Conservation (phyloP, 2,329 filamentous ascomycete genomes). For the Trichoderma harzianum region DNA sequence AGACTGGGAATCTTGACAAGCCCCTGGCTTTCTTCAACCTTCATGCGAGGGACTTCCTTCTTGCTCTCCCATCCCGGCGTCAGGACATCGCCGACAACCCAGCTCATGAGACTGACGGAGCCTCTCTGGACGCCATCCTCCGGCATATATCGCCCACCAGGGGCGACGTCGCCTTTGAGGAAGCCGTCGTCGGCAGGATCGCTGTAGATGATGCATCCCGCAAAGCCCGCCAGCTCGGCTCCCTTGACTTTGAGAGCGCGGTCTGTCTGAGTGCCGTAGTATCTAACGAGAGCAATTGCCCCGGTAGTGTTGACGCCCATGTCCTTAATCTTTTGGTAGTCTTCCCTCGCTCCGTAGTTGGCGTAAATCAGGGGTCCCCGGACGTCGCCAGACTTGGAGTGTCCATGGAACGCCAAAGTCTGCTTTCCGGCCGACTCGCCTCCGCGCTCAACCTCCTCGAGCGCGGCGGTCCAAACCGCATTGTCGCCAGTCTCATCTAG, state of each 20-base stretch:
- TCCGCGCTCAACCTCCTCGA: slow-evolving; percentile 75
- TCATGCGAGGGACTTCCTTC: slow-evolving; percentile 61
- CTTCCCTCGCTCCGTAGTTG: slow-evolving; percentile 82
- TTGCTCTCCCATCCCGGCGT: slow-evolving; percentile 82
- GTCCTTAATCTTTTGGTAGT: slow-evolving; percentile 71
- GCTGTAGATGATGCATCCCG: slow-evolving; percentile 86
- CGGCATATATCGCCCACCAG: slow-evolving; percentile 76
- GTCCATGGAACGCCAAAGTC: slow-evolving; percentile 80
- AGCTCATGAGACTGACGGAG: slow-evolving; percentile 74
- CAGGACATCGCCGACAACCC: slow-evolving; percentile 85
- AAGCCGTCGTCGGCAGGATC: slow-evolving; percentile 86
- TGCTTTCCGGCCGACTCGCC: slow-evolving; percentile 61
- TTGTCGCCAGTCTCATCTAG: slow-evolving; percentile 62
- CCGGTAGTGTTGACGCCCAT: slow-evolving; percentile 71
- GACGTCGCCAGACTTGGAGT: slow-evolving; percentile 83
- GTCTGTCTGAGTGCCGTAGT: slow-evolving; percentile 71
- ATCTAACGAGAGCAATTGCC: slow-evolving; percentile 78
- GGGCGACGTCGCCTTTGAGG: slow-evolving; percentile 66
- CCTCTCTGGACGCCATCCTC: slow-evolving; percentile 79
- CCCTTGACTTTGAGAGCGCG: slow-evolving; percentile 81
- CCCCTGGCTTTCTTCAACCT: slow-evolving; percentile 66
- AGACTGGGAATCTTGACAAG: slow-evolving; percentile 84
- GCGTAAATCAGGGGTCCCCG: slow-evolving; percentile 85
- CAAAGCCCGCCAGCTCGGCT: slow-evolving; percentile 80
- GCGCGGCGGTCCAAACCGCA: slow-evolving; percentile 69